Percentiles rank a stretch among this genome's conserved stretches.
These are phyloP conservation scores for Fusarium sp. DNA, from an alignment of 2,329 filamentous ascomycete species.

Conservation along the genomic window DNA sequence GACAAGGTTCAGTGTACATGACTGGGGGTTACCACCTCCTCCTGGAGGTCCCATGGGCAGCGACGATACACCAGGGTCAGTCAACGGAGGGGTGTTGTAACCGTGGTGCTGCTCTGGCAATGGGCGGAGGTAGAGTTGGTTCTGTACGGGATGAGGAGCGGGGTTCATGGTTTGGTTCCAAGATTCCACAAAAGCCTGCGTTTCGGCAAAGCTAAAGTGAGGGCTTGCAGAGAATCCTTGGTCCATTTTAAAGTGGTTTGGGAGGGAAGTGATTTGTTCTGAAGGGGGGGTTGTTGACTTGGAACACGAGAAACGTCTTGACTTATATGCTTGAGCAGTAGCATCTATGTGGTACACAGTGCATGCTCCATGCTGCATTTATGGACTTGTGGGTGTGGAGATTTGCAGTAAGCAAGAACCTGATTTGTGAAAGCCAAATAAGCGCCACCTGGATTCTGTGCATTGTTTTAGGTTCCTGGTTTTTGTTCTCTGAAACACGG, in stretches of 20 bases:
- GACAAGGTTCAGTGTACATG: not conserved
- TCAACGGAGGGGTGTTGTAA: not conserved
- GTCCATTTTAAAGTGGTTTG: not conserved
- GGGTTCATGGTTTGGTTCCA: not conserved
- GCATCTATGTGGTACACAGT: not conserved
- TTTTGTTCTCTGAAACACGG: not conserved
- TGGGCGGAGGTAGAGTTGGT: not conserved
- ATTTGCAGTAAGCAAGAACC: not conserved
- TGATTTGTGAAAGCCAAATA: not conserved
- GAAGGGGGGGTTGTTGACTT: not conserved
- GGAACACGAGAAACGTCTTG: not conserved
- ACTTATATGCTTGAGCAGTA: not conserved
- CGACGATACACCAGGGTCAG: not conserved
- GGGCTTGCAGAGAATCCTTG: not conserved
- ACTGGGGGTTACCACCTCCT: not conserved
- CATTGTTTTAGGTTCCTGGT: not conserved
- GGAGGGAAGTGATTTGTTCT: not conserved
- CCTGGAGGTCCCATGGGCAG: not conserved
- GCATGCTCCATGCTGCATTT: not conserved
- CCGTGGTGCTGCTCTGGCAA: not conserved
- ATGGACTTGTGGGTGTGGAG: not conserved
- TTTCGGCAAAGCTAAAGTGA: not conserved
- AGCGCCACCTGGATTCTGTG: not conserved
- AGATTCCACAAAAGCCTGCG: not conserved
- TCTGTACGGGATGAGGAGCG: not conserved